Conservation (phyloP, 176 grass and related monocot genomes). For the Melocanna baccifera region DNA sequence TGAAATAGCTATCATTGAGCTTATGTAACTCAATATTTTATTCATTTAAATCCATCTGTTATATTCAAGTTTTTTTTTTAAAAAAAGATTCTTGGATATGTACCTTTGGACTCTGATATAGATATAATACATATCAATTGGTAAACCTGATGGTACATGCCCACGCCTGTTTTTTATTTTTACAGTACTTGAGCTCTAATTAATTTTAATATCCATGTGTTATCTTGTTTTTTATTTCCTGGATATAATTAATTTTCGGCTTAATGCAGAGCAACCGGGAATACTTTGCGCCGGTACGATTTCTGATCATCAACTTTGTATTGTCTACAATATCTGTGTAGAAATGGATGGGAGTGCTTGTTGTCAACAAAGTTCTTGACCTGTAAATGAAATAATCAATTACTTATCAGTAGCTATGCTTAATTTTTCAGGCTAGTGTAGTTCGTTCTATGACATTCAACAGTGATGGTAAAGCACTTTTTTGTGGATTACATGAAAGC, state of each 20-base stretch:
- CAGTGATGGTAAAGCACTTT: slow-evolving; percentile 74
- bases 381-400: slow-evolving; percentile 20
- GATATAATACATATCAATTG: slow-evolving; percentile 4
- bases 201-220: background rate
- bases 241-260: slow-evolving; percentile 21
- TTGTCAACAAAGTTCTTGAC: slow-evolving; percentile 14
- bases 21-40: background rate
- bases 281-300: slow-evolving; percentile 37
- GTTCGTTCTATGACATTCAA: slow-evolving; percentile 88
- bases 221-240: slow-evolving; percentile 22
- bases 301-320: slow-evolving; percentile 17
- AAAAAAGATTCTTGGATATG: background rate
- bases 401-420: slow-evolving; percentile 23
- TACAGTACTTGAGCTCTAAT: background rate
- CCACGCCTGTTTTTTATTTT: background rate
- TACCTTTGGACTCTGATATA: background rate
- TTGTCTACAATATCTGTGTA: slow-evolving; percentile 27
- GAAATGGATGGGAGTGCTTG: slow-evolving; percentile 16
- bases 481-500: slow-evolving; percentile 94
- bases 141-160: slow-evolving; percentile 8
- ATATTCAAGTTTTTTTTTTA: background rate
- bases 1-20: background rate
- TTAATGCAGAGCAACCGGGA: slow-evolving; percentile 48
- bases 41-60: slow-evolving; percentile 1
- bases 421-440: slow-evolving; percentile 67